A percentile compares a stretch with the other conserved stretches of the same genome.
phyloP scores from a whole-genome alignment of 1,284 basidiomycete species.

The Meira nashicola region DNA sequence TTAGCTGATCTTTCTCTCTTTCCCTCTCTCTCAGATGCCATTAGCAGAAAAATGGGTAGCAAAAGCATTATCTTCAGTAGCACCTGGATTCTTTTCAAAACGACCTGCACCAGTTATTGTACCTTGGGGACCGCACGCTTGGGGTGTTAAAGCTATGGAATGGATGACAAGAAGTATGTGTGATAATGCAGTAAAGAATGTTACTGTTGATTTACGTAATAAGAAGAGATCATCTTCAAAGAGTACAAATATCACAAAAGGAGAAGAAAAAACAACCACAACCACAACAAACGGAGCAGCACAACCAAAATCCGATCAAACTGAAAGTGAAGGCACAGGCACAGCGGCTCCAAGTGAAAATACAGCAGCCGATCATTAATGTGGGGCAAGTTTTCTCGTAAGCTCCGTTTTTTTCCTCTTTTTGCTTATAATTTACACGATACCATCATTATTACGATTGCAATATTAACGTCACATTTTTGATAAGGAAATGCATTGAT shows the following conservation, averaged over 20 bases:
- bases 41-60: not conserved
- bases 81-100: slow-evolving; percentile 5
- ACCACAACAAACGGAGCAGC: not conserved
- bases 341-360: too few species aligned
- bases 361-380: too few species aligned
- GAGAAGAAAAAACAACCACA: not conserved
- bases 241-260: not conserved
- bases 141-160: not conserved
- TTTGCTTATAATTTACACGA: too few species aligned
- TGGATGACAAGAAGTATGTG: not conserved
- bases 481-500: too few species aligned
- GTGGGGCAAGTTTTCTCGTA: too few species aligned
- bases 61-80: not conserved
- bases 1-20: not conserved
- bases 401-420: too few species aligned
- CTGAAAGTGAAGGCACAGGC: too few species aligned
- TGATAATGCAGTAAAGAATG: slow-evolving; percentile 1
- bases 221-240: slow-evolving; percentile 5
- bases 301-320: too few species aligned
- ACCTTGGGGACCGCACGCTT: slow-evolving; percentile 2
- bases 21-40: not conserved
- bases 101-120: slow-evolving; percentile 6
- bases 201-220: slow-evolving; percentile 8
- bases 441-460: too few species aligned
- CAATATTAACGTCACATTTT: too few species aligned